phyloP scores from a whole-genome alignment of 2,329 filamentous ascomycete genomes.

The Penicillium sp. region DNA sequence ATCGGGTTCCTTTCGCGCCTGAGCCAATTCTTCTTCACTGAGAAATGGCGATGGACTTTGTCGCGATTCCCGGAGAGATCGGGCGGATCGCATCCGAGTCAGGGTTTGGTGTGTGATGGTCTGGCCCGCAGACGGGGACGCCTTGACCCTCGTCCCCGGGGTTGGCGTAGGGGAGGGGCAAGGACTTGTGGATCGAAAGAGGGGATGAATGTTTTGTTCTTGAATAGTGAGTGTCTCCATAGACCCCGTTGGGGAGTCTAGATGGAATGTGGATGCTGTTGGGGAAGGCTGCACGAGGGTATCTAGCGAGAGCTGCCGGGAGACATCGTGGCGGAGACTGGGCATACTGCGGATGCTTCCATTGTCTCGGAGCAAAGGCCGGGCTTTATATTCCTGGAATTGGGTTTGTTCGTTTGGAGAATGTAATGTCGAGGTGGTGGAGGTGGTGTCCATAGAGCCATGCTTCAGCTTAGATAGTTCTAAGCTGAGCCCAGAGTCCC shows the following conservation, averaged over 20 bases:
- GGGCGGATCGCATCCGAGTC: slow-evolving; percentile 37
- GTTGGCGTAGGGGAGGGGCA: slow-evolving; percentile 53
- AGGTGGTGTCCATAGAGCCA: slow-evolving; percentile 24
- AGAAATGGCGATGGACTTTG: slow-evolving; percentile 10
- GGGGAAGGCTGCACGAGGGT: slow-evolving; percentile 25
- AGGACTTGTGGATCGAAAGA: slow-evolving; percentile 57
- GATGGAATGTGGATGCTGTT: slow-evolving; percentile 18
- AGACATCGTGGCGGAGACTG: slow-evolving; percentile 19
- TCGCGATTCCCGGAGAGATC: slow-evolving; percentile 28
- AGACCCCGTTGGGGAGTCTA: slow-evolving; percentile 16
- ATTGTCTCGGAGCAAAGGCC: slow-evolving; percentile 11
- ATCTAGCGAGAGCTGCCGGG: slow-evolving; percentile 28
- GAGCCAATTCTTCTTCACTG: not conserved
- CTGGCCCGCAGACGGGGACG: slow-evolving; percentile 56
- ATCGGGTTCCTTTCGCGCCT: slow-evolving; percentile 5
- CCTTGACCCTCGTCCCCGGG: slow-evolving; percentile 56
- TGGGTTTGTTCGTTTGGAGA: slow-evolving; percentile 7
- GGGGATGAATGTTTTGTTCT: slow-evolving; percentile 58
- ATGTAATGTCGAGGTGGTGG: slow-evolving; percentile 13
- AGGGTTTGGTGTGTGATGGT: slow-evolving; percentile 46
- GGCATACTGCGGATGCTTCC: slow-evolving; percentile 22
- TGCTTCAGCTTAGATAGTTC: slow-evolving; percentile 22
- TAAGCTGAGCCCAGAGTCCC: slow-evolving; percentile 33
- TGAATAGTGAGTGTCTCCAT: slow-evolving; percentile 29
- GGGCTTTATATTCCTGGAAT: slow-evolving; percentile 8